phyloP scores from a whole-genome alignment of 2,329 filamentous ascomycete species.

The Akanthomyces muscarius region DNA sequence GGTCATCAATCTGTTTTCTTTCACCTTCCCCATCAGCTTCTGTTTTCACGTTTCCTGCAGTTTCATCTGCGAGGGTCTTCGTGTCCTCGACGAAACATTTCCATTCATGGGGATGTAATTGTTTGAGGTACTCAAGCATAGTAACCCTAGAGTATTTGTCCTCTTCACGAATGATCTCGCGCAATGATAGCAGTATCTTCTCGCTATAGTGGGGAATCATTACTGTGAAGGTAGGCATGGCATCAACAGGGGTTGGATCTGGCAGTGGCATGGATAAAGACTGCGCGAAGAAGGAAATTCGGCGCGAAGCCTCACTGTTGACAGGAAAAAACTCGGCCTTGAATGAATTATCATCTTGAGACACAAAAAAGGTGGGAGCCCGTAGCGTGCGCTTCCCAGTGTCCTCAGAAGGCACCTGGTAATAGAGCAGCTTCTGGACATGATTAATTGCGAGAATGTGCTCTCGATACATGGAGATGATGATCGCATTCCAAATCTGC shows the following conservation, averaged over 20 bases:
- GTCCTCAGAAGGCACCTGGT: slow-evolving; percentile 97
- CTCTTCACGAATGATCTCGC: slow-evolving; percentile 98
- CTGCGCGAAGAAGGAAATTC: slow-evolving; percentile 98
- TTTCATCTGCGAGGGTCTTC: slow-evolving; percentile 93
- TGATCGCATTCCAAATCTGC: slow-evolving; percentile 98
- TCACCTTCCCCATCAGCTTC: slow-evolving; percentile 70
- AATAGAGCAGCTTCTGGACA: slow-evolving; percentile 96
- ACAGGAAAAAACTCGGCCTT: slow-evolving; percentile 98
- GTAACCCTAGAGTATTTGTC: slow-evolving; percentile 98
- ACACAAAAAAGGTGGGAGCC: slow-evolving; percentile 97
- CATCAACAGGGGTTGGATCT: slow-evolving; percentile 93
- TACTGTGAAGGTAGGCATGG: slow-evolving; percentile 99
- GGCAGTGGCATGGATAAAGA: slow-evolving; percentile 95
- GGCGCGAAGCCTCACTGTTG: slow-evolving; percentile 92
- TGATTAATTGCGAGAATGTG: slow-evolving; percentile 96
- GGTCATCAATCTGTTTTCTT: slow-evolving; percentile 98
- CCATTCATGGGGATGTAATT: slow-evolving; percentile 97
- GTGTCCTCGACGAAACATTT: slow-evolving; percentile 99
- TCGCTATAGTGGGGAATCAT: slow-evolving; percentile 97
- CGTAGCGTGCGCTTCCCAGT: slow-evolving; percentile 95
- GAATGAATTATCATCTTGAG: slow-evolving; percentile 98
- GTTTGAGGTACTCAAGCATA: slow-evolving; percentile 93
- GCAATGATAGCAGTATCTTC: slow-evolving; percentile 92
- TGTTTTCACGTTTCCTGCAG: slow-evolving; percentile 54
- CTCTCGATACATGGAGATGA: slow-evolving; percentile 99